A percentile compares a stretch with the other conserved stretches of the same genome.
Evolutionary conservation across 169 alveolate species (phyloP).

Genomic region (Plasmodium blacklocki): DNA sequence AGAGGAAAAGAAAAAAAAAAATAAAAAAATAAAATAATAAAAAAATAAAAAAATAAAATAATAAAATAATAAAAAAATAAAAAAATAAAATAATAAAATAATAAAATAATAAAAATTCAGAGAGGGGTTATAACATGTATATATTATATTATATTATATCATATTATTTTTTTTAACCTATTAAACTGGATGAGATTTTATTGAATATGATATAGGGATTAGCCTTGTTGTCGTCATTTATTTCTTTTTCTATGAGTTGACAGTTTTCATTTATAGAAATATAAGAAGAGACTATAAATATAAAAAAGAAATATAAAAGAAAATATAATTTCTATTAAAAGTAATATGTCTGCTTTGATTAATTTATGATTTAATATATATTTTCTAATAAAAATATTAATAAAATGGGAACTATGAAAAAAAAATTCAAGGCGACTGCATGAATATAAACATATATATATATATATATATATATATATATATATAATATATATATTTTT

Average conservation of each 20-base stretch:
- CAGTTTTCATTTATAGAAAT: conserved; percentile 40
- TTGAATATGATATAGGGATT: conserved; percentile 17
- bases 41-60: no score
- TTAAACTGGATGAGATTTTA: conserved; percentile 51
- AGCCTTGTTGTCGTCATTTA: conserved; percentile 4
- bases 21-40: no score
- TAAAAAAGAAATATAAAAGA: not conserved
- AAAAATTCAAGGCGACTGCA: no score
- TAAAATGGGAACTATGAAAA: no score
- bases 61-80: no score
- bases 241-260: conserved; percentile 24
- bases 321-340: not conserved
- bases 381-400: no score
- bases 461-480: not conserved
- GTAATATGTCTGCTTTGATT: not conserved
- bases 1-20: not conserved
- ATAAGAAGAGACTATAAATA: conserved; percentile 26
- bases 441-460: conserved; percentile 1
- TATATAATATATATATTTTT: not conserved
- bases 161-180: conserved; percentile 18
- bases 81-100: no score
- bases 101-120: no score
- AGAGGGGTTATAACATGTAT: not conserved
- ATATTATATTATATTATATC: not conserved
- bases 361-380: no score